Evolutionary conservation across 805 yeast species (phyloP).

Genomic region (Brettanomyces naardenensis): DNA sequence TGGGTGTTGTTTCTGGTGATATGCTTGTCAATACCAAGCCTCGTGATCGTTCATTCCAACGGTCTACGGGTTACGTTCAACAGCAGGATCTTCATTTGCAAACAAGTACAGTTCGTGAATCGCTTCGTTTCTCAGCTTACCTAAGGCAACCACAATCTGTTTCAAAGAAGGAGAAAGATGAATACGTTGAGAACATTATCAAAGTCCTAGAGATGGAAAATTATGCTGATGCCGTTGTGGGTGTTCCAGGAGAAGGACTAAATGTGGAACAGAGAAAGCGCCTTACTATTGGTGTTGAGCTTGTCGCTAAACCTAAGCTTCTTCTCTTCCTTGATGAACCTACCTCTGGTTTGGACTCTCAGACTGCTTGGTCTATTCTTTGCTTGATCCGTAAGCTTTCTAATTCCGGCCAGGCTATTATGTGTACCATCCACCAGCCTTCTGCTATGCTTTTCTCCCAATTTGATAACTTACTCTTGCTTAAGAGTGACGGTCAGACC

Average conservation of each 20-base stretch:
- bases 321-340: conserved; percentile 50
- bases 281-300: conserved; percentile 44
- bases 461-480: conserved; percentile 62
- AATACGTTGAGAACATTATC: conserved; percentile 41
- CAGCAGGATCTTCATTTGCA: conserved; percentile 47
- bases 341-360: conserved; percentile 51
- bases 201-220: conserved; percentile 38
- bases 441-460: conserved; percentile 67
- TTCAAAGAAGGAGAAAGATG: conserved; percentile 34
- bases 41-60: conserved; percentile 36
- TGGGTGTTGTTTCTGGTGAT: conserved; percentile 48
- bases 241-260: conserved; percentile 38
- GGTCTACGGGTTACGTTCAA: conserved; percentile 47
- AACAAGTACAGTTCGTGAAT: conserved; percentile 42
- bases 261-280: conserved; percentile 46
- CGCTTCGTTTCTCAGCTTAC: conserved; percentile 39
- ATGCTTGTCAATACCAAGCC: conserved; percentile 44
- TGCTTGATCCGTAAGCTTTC: conserved; percentile 40
- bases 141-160: conserved; percentile 34
- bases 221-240: conserved; percentile 46
- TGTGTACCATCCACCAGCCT: conserved; percentile 76
- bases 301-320: conserved; percentile 43
- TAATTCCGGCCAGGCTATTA: conserved; percentile 41
- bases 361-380: conserved; percentile 49
- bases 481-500: conserved; percentile 60